Evolutionary conservation across 2,329 filamentous ascomycete species (phyloP), one percentile per base, ranked within the genome.

Genomic region (Hypoxylon sp.): DNA sequence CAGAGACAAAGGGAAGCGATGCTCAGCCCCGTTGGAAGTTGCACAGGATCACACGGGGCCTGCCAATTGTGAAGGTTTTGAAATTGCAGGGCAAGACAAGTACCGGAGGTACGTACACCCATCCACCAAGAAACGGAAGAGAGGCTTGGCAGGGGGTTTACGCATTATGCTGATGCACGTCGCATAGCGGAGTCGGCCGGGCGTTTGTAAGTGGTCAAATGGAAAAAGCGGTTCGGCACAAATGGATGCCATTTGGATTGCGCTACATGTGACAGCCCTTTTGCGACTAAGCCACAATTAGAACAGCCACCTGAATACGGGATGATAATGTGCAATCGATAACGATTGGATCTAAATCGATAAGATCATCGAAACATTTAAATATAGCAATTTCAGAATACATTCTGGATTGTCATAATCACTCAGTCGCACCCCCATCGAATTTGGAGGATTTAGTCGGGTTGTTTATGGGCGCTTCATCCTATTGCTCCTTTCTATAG

Each of bases 21-120:
- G 62, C 65, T 68, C 65, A 68, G 65, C 65, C 65, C 52, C 62
- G 52, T 64, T 55, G 43, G 50, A 57, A 61, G 56, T 64, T 53
- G 19, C 47, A 61, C 32, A 27, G 55, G 43, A 21, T 41, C 7
- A 41, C 37, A 19, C n/a, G n/a, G n/a, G 37, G 16, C 45, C 53
- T 59, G 32, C 55, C 48, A 58, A 39, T 61, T 63, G 34, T 52
- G 65, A 66, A 63, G 65, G 62, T 68, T 68, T 68, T 63, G 62
- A 68, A 68, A 68, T 68, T 68, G 57, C 65, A 65, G 62, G 65
- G 58, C 53, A 52, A 46, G 39, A 47, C 37, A 27, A 41, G 30
- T 46, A 34, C 43, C 29, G 37, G 30, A 25, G 29, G 52, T 55
- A 55, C 52, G 39, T 55, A 55, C 52, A 45, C 39, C 25, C 25